Evolutionary conservation across 139 green algal species (phyloP).

Genomic region (Volvox reticuliferus): DNA sequence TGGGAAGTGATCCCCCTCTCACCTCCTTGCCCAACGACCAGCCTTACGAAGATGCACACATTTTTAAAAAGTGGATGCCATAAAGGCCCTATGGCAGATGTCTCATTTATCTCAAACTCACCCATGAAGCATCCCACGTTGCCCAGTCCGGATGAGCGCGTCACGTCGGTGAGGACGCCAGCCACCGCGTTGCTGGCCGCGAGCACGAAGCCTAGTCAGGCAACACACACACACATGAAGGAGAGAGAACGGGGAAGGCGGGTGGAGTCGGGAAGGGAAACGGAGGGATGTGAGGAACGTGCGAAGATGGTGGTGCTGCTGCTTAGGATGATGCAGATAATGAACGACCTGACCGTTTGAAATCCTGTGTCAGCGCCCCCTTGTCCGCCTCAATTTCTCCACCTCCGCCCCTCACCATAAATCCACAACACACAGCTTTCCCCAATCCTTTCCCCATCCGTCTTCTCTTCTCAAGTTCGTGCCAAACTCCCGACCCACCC

Average conservation of each 20-base stretch:
- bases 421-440: background rate
- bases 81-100: too few relatives aligned
- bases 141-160: slow-evolving; percentile 58
- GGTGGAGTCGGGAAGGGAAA: background rate
- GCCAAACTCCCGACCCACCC: slow-evolving; percentile 61
- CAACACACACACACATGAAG: background rate
- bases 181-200: slow-evolving; percentile 79
- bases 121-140: slow-evolving; percentile 84
- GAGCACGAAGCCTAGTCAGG: slow-evolving; percentile 73
- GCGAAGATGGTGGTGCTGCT: too few relatives aligned
- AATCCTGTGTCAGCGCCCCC: too few relatives aligned
- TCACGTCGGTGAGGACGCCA: slow-evolving; percentile 77
- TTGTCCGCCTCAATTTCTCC: too few relatives aligned
- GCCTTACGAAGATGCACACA: too few relatives aligned
- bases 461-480: background rate
- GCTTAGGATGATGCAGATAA: too few relatives aligned
- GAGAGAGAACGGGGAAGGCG: background rate
- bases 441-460: background rate
- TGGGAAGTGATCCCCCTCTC: too few relatives aligned
- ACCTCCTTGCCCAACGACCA: too few relatives aligned
- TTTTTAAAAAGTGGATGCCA: too few relatives aligned
- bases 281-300: background rate
- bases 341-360: too few relatives aligned
- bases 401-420: too few relatives aligned
- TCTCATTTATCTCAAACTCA: background rate